Base-by-base conservation (phyloP, 805 yeast genomes). In the Candida alai region DNA sequence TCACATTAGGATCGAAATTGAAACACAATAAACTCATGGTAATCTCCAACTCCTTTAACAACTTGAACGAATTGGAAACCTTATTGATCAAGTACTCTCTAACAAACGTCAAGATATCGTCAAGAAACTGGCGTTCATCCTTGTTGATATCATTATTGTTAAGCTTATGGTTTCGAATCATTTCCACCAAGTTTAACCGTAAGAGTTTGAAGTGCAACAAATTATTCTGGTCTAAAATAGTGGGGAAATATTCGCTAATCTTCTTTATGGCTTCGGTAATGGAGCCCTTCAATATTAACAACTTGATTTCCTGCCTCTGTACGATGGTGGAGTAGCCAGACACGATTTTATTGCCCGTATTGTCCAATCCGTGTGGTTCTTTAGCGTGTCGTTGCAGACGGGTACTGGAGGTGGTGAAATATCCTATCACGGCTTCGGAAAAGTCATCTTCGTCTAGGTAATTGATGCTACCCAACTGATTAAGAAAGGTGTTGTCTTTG, bases 1-100 rank as follows among this genome's bases (percentile, higher is more conserved):
- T 52, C 5, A 49, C 31, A 6, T 44, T 32, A 9, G 69, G 60
- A 19, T 59, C 62, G 39, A 62, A 59, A 23, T 71, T 69, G 49
- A 72, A 74, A 46, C 79, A 76, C 23, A 88, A 60, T 40, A 88
- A 64, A 15, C 95, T 86, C 93, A 88, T 84, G 2, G 94, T 79
- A 28, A 80, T 64, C 52, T 89, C 96, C 41, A 88, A 60, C 43
- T 85, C 90, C 35, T 74, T 73, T 57, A 87, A 68, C 40, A 82
- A 76, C 37, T 65, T 65, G 42, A 63, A 63, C 30, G 79, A 78
- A 32, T 73, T 69, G 2, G 82, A 67, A 1, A 80, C 82, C 39
- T 80, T 76, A 41, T 67, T 65, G 4, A 85, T 74, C 42, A 84
- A 54, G 48, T 79, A 79, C 14, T 70, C 73, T 40, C 78, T 68